phyloP scores from a whole-genome alignment of 2,329 filamentous ascomycete genomes.

The Phialophora tarda region DNA sequence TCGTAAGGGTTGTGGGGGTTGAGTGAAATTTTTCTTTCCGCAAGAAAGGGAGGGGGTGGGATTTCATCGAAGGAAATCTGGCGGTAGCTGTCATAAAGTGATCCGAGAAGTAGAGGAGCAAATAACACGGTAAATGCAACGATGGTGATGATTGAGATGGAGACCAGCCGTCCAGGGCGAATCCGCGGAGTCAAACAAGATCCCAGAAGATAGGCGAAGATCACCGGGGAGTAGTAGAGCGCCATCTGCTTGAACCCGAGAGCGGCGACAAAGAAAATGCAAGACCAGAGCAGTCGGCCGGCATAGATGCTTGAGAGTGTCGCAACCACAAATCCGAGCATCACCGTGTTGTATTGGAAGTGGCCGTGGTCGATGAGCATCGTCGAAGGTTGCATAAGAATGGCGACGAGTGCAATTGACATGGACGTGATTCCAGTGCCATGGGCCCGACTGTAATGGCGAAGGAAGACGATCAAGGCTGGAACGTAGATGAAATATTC shows the following conservation, averaged over 20 bases:
- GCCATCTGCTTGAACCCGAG: constrained; percentile 99
- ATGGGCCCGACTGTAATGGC: constrained; percentile 76
- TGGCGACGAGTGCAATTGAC: constrained; percentile 82
- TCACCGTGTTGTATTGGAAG: constrained; percentile 98
- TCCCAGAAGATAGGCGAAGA: constrained; percentile 90
- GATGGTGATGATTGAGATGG: constrained; percentile 75
- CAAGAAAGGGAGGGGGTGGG: constrained; percentile 66
- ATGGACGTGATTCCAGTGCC: constrained; percentile 81
- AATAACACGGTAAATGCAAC: constrained; percentile 76
- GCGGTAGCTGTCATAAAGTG: constrained; percentile 70
- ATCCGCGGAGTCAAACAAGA: constrained; percentile 78
- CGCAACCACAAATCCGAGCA: constrained; percentile 88
- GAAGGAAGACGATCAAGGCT: constrained; percentile 81
- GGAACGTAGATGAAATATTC: constrained; percentile 92
- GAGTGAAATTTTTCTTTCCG: constrained; percentile 62
- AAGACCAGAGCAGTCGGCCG: constrained; percentile 82
- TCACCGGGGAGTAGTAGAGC: constrained; percentile 89
- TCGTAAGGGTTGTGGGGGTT: constrained; percentile 73
- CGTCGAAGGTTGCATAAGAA: constrained; percentile 88
- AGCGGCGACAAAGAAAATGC: constrained; percentile 89
- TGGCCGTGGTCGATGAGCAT: constrained; percentile 94
- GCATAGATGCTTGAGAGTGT: constrained; percentile 88
- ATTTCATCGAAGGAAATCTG: constrained; percentile 67
- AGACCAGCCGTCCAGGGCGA: constrained; percentile 70
- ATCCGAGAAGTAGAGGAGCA: constrained; percentile 74